Base-by-base conservation (phyloP, 2,329 filamentous ascomycete species). In the Penicillium polonicum region DNA sequence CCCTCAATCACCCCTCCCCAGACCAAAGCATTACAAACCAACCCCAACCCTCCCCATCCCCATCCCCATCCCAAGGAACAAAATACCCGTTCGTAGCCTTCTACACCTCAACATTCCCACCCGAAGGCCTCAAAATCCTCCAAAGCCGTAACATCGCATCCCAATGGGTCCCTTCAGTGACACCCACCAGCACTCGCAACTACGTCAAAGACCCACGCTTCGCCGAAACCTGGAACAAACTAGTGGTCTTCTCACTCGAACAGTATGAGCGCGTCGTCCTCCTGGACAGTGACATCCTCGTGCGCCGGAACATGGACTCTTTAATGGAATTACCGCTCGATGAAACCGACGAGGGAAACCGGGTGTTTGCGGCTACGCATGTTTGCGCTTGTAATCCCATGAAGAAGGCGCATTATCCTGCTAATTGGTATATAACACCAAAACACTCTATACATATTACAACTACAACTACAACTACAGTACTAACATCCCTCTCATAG, bases 311-410 rank as follows among this genome's bases (percentile, higher is more conserved):
- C 75, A 93, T 94, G 88, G 90, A 93, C 73, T 90, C 92, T 78
- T 79, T 93, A 62, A 92, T 93, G 89, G 84, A 88, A 23, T 67
- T 93, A 54, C 77, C 83, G 60, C 83, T 93, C 39, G 70, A 38
- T 9, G 77, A 82, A 10, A 82, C 86, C 31, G 70, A 80, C 44
- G 36, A 43, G 8, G 48, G 23, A 19, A 42, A 12, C 3, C 80
- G 82, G 50, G 87, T 92, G 41, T 91, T 93, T 72, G 90, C 89
- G 1, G 89, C 90, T 5, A 84, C 85, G 62, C 89, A 92, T 74
- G 90, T 89, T 19, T 93, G 90, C 74, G 86, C 91, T n/a, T 93
- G 90, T 78, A 93, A 93, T 74, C 90, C 90, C 17, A 78, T 90
- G 65, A 82, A 83, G 68, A 90, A 89, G 74, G 68, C 82, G 29